Percentiles rank a stretch among this genome's conserved stretches.
Conservation (phyloP, 331 rosid species). For the Arachis monticola region DNA sequence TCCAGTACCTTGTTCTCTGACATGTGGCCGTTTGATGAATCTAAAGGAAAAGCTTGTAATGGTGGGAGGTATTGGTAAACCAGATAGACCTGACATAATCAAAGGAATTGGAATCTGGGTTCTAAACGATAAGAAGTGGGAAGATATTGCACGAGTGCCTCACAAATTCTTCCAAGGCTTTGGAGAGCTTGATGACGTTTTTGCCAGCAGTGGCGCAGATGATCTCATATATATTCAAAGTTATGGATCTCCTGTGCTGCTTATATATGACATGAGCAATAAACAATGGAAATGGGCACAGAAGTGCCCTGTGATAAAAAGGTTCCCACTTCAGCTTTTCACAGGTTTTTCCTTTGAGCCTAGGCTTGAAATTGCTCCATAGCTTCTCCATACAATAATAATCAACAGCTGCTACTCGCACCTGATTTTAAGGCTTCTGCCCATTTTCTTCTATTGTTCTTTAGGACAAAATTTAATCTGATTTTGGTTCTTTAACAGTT, state of each 20-base stretch:
- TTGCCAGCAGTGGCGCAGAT: conserved; percentile 83
- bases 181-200: conserved; percentile 91
- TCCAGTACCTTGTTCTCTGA: conserved; percentile 74
- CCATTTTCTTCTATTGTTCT: conserved; percentile 35
- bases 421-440: conserved; percentile 42
- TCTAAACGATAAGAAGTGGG: conserved; percentile 73
- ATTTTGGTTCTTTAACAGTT: conserved; percentile 37
- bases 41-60: conserved; percentile 80
- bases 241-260: conserved; percentile 91
- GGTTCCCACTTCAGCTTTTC: conserved; percentile 85
- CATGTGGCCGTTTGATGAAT: conserved; percentile 94
- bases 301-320: conserved; percentile 82
- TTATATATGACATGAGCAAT: conserved; percentile 65
- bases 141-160: conserved; percentile 83
- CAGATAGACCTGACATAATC: conserved; percentile 77
- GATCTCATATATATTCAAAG: conserved; percentile 86
- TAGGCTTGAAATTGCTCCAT: conserved; percentile 77
- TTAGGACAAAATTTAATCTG: conserved; percentile 33
- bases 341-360: conserved; percentile 95
- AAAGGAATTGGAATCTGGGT: conserved; percentile 93
- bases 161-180: conserved; percentile 88
- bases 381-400: conserved; percentile 37
- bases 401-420: conserved; percentile 34
- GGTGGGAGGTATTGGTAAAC: conserved; percentile 96
- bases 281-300: conserved; percentile 94